phyloP scores from a whole-genome alignment of 352 stramenopile species.

The Globisporangium uncinulatum region DNA sequence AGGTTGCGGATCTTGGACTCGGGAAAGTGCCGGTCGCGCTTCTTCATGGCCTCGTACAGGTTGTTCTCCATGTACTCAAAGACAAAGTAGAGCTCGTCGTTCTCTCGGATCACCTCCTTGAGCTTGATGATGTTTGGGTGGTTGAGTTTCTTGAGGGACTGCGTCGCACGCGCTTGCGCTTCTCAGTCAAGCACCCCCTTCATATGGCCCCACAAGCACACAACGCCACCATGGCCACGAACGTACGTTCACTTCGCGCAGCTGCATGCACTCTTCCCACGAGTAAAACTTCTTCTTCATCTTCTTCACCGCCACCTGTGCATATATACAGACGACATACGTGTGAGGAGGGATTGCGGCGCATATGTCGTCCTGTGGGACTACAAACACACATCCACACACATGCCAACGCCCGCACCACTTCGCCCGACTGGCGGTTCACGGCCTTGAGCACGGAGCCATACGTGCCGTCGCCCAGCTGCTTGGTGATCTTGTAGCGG shows the following conservation, averaged over 20 bases:
- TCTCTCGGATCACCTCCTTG: slow-evolving; percentile 98
- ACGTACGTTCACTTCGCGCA: slow-evolving; percentile 95
- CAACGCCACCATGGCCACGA: slow-evolving; percentile 1
- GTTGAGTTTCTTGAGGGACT: slow-evolving; percentile 93
- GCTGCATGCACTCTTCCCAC: slow-evolving; percentile 95
- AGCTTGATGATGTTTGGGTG: slow-evolving; percentile 98
- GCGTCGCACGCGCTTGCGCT: neutral
- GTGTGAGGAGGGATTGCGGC: too few species aligned
- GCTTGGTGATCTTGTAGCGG: slow-evolving; percentile 94
- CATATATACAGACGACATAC: neutral
- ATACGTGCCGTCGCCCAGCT: slow-evolving; percentile 95
- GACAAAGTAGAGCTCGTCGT: slow-evolving; percentile 97
- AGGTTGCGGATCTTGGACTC: slow-evolving; percentile 96
- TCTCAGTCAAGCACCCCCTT: neutral
- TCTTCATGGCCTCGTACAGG: slow-evolving; percentile 97
- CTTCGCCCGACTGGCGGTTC: slow-evolving; percentile 91
- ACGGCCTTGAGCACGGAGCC: slow-evolving; percentile 93
- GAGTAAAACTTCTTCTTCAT: slow-evolving; percentile 98
- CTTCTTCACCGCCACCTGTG: slow-evolving; percentile 93
- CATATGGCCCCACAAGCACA: slow-evolving; percentile 2
- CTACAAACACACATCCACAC: neutral
- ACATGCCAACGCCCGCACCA: slow-evolving; percentile 39
- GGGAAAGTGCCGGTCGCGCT: slow-evolving; percentile 82
- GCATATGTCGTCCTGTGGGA: neutral
- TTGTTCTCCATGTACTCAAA: slow-evolving; percentile 99